Percentiles rank a stretch among this genome's conserved stretches.
phyloP scores from a whole-genome alignment of 1,139 yeast species.

The Suhomyces bokatorum region DNA sequence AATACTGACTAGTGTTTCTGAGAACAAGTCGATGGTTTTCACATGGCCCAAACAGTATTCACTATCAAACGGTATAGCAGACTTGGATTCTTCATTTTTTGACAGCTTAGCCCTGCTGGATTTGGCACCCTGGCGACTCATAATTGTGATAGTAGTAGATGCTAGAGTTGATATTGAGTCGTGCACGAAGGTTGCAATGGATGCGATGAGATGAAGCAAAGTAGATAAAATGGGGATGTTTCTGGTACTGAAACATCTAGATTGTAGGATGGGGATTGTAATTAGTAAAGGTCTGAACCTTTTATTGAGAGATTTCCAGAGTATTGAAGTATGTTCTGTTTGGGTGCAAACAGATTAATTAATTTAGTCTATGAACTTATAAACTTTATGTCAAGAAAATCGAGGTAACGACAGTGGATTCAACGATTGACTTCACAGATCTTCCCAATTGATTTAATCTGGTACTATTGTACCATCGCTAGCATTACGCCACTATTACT shows the following conservation, averaged over 20 bases:
- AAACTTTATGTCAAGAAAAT: no score
- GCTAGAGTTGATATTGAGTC: neutral
- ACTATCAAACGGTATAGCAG: constrained; percentile 34
- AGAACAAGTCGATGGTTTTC: constrained; percentile 52
- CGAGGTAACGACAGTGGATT: no score
- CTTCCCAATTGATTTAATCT: no score
- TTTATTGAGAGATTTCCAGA: no score
- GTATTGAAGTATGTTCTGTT: no score
- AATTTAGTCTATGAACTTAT: no score
- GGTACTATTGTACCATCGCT: no score
- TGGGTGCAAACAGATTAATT: neutral
- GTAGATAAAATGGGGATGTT: neutral
- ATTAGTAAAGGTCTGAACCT: no score
- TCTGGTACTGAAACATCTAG: neutral
- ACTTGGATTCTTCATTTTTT: constrained; percentile 1
- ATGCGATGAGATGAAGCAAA: neutral
- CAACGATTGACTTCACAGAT: no score
- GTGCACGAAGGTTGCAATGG: constrained; percentile 1
- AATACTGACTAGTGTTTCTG: constrained; percentile 45
- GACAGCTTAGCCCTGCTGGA: neutral
- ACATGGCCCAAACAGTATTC: constrained; percentile 31
- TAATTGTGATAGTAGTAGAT: neutral
- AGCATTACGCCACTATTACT: no score
- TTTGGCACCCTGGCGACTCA: constrained; percentile 8
- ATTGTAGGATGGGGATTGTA: no score